A percentile compares a stretch with the other conserved stretches of the same genome.
Conservation (phyloP, 2,329 filamentous ascomycete genomes). For the Penicillium hesseltinei region DNA sequence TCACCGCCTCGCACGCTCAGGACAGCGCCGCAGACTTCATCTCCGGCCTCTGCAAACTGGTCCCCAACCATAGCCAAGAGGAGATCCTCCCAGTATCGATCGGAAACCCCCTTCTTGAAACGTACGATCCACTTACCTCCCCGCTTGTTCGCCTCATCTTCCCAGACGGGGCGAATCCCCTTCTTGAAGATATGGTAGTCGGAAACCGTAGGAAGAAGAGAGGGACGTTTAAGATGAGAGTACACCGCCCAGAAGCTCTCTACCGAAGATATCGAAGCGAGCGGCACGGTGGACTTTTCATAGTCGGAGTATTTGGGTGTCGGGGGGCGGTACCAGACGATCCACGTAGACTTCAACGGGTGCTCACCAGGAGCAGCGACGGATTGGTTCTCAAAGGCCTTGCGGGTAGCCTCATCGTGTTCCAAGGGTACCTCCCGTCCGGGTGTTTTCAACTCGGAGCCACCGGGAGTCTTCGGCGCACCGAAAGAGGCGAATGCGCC, state of each 20-base stretch:
- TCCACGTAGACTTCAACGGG: conserved; percentile 81
- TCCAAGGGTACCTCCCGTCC: conserved; percentile 55
- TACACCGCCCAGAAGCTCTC: conserved; percentile 94
- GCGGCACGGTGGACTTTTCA: conserved; percentile 88
- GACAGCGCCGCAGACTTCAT: conserved; percentile 93
- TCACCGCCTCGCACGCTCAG: conserved; percentile 92
- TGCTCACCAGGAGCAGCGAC: conserved; percentile 46
- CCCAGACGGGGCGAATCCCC: conserved; percentile 95
- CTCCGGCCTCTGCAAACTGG: conserved; percentile 86
- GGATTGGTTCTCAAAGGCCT: conserved; percentile 41
- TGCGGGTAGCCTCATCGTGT: conserved; percentile 35
- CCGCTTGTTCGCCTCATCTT: conserved; percentile 93
- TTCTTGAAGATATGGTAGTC: conserved; percentile 99
- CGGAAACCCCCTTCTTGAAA: conserved; percentile 94
- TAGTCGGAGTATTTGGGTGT: conserved; percentile 98
- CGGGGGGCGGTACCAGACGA: conserved; percentile 95
- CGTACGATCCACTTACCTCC: conserved; percentile 98
- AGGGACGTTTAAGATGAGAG: conserved; percentile 84
- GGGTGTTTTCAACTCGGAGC: conserved; percentile 70
- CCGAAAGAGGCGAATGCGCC: conserved; percentile 97
- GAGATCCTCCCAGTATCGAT: conserved; percentile 95
- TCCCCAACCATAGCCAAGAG: conserved; percentile 88
- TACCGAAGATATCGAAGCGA: conserved; percentile 76
- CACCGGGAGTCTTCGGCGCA: conserved; percentile 80
- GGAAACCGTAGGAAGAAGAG: conserved; percentile 81